Evolutionary conservation across 1,284 basidiomycete species (phyloP).

Genomic region (Leccinum subrobustum): DNA sequence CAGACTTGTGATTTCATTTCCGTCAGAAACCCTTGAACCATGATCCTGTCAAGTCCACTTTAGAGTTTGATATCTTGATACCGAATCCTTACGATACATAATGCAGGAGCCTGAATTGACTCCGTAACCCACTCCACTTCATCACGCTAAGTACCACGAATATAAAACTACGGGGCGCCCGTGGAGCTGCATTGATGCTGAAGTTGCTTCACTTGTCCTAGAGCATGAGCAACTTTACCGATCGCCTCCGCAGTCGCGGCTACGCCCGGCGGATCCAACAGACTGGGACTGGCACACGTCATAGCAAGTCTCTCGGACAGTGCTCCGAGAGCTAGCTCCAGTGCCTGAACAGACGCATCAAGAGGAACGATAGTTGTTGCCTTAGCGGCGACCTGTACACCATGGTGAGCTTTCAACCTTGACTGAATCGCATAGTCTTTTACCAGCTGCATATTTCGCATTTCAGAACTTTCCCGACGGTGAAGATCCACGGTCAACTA

Average conservation of each 20-base stretch:
- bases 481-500: conserved; percentile 24
- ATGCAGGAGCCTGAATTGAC: neutral
- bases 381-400: conserved; percentile 16
- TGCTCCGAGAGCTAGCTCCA: conserved; percentile 52
- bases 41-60: neutral
- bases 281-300: conserved; percentile 38
- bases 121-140: conserved; percentile 4
- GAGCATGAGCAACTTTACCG: conserved; percentile 59
- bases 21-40: conserved; percentile 1
- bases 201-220: conserved; percentile 58
- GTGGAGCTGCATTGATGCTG: conserved; percentile 35
- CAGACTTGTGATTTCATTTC: neutral
- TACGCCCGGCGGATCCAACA: conserved; percentile 51
- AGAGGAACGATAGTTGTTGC: conserved; percentile 20
- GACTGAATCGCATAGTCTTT: neutral
- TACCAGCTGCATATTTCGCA: conserved; percentile 20
- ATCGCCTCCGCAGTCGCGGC: conserved; percentile 70
- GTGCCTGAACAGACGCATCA: conserved; percentile 41
- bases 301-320: conserved; percentile 53
- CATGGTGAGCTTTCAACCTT: conserved; percentile 1
- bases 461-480: conserved; percentile 15
- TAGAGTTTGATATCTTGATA: neutral
- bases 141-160: conserved; percentile 11
- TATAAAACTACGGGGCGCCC: conserved; percentile 5
- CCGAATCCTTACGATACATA: neutral